Percentiles rank a stretch among this genome's conserved stretches.
Conservation (phyloP, 202 grass and related monocot species). For the Tripidium arundinaceum region DNA sequence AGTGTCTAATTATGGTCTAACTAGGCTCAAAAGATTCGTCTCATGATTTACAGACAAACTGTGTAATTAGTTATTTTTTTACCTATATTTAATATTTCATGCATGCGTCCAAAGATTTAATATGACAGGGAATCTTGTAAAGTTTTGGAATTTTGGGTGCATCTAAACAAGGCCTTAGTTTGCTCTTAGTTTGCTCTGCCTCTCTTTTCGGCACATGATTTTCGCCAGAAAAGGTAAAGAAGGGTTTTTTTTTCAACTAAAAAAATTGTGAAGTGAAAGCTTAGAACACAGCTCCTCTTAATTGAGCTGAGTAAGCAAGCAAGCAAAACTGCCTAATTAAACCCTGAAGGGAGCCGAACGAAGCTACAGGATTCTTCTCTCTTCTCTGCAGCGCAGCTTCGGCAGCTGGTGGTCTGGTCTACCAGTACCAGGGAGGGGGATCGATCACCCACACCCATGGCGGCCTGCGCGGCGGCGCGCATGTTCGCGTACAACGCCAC, state of each 20-base stretch:
- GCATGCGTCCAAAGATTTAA: too few relatives aligned
- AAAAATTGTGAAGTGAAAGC: background rate
- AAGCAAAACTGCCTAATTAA: background rate
- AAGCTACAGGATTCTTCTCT: background rate
- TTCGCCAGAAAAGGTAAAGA: background rate
- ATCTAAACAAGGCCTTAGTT: too few relatives aligned
- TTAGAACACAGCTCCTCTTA: too few relatives aligned
- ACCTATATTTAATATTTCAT: too few relatives aligned
- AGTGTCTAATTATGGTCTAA: too few relatives aligned
- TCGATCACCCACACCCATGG: background rate
- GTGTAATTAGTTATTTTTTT: too few relatives aligned
- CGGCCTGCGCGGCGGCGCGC: slow-evolving; percentile 47
- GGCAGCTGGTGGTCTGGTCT: background rate
- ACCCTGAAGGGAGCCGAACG: background rate
- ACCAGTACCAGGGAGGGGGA: background rate
- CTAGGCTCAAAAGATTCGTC: too few relatives aligned
- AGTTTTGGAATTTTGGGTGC: too few relatives aligned
- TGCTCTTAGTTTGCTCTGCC: too few relatives aligned
- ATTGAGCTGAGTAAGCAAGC: slow-evolving; percentile 2
- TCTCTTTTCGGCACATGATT: too few relatives aligned
- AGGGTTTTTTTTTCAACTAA: background rate
- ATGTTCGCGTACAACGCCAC: slow-evolving; percentile 70
- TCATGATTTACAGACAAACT: too few relatives aligned
- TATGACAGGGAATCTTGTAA: too few relatives aligned
- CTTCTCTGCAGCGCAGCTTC: background rate